phyloP scores from a whole-genome alignment of 495 filamentous ascomycete species.

The Daldinia bambusicola region DNA sequence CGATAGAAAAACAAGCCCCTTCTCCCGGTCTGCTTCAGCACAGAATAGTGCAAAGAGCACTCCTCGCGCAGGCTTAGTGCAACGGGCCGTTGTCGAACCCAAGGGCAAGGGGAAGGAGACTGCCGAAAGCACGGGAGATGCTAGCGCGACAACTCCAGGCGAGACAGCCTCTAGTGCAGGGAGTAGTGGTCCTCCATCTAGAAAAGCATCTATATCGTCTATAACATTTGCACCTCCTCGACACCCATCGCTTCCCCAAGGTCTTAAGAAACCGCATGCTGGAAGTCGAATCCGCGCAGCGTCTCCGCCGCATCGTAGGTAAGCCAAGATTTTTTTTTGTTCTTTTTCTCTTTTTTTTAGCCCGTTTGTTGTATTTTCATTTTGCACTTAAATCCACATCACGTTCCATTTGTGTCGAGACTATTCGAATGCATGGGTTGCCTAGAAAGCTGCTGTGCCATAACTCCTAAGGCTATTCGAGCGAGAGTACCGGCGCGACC shows the following conservation, averaged over 20 bases:
- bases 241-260: slow-evolving; percentile 59
- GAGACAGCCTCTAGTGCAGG: slow-evolving; percentile 49
- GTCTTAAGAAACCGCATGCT: slow-evolving; percentile 55
- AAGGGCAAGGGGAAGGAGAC: slow-evolving; percentile 41
- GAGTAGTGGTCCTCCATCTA: slow-evolving; percentile 51
- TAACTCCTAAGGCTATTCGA: neutral
- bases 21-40: slow-evolving; percentile 14
- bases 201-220: slow-evolving; percentile 57
- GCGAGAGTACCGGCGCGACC: neutral
- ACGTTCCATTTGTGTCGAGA: neutral
- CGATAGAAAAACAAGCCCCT: slow-evolving; percentile 37
- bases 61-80: slow-evolving; percentile 25
- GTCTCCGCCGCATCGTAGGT: slow-evolving; percentile 60
- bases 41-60: slow-evolving; percentile 35
- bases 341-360: slow-evolving; percentile 21
- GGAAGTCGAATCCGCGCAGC: slow-evolving; percentile 54
- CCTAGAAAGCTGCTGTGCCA: slow-evolving; percentile 5
- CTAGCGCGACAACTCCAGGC: slow-evolving; percentile 47
- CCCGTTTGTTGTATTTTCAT: slow-evolving; percentile 8
- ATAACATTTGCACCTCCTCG: slow-evolving; percentile 54
- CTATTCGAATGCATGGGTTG: slow-evolving; percentile 1
- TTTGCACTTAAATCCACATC: neutral
- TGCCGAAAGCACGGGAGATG: slow-evolving; percentile 45
- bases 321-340: slow-evolving; percentile 43
- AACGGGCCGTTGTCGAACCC: slow-evolving; percentile 22